Evolutionary conservation across 805 yeast genomes (phyloP).

Genomic region (Starmerella sp.): DNA sequence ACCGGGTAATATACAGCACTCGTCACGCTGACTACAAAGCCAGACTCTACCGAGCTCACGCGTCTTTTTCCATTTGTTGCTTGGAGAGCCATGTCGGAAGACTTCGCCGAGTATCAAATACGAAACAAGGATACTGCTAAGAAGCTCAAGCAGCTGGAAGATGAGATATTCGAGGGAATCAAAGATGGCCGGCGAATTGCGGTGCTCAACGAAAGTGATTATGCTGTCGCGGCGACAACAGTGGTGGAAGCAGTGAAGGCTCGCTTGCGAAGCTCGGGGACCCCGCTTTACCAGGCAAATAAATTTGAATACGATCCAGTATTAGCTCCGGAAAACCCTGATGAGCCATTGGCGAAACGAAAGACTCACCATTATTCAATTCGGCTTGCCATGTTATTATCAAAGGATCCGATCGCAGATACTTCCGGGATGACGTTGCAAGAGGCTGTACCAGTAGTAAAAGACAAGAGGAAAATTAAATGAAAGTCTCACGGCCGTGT

Average conservation of each 20-base stretch:
- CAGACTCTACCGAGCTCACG: too few species aligned
- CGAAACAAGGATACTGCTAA: background rate
- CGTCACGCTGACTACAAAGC: too few species aligned
- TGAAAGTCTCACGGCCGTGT: background rate
- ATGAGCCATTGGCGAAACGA: slow-evolving; percentile 7
- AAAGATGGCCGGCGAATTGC: background rate
- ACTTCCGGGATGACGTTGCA: slow-evolving; percentile 5
- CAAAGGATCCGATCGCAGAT: background rate
- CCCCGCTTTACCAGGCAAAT: slow-evolving; percentile 8
- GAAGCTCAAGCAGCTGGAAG: background rate
- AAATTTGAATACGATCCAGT: slow-evolving; percentile 4
- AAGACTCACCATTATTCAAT: slow-evolving; percentile 12
- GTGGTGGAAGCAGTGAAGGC: slow-evolving; percentile 13
- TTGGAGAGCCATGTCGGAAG: background rate
- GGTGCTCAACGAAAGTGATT: slow-evolving; percentile 6
- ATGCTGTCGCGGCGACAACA: background rate
- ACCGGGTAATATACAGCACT: too few species aligned
- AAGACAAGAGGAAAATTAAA: background rate
- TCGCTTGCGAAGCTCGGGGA: background rate
- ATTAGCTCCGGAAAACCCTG: background rate
- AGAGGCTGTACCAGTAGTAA: background rate
- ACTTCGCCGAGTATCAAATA: background rate
- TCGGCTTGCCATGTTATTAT: slow-evolving; percentile 1
- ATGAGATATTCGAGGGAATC: background rate
- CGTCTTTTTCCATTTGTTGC: too few species aligned